These are phyloP conservation scores for Pochonia chlamydosporia DNA, from an alignment of 2,329 filamentous ascomycete genomes.

Conservation along the genomic window DNA sequence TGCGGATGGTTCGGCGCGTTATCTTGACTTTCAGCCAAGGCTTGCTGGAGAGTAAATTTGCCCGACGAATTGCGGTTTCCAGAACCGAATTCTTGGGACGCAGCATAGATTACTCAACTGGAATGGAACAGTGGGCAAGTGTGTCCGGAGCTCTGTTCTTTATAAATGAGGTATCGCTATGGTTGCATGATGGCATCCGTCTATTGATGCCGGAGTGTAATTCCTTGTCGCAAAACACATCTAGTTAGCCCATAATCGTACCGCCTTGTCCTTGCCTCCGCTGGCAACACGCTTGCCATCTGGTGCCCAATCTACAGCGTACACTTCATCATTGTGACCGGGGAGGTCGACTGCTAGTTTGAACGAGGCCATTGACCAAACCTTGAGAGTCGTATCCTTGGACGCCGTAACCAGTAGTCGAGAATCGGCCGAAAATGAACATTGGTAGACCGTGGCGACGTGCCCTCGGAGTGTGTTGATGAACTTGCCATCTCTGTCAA, in stretches of 20 bases:
- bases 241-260: slow-evolving; percentile 61
- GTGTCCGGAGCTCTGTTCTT: too few species aligned
- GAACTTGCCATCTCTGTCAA: slow-evolving; percentile 61
- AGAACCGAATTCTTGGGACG: too few species aligned
- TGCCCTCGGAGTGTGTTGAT: slow-evolving; percentile 84
- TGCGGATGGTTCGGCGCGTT: too few species aligned
- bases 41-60: too few species aligned
- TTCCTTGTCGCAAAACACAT: background rate
- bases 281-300: slow-evolving; percentile 86
- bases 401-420: slow-evolving; percentile 80
- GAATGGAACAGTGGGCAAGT: too few species aligned
- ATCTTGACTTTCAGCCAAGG: too few species aligned
- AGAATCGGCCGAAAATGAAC: slow-evolving; percentile 86
- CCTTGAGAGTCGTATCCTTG: slow-evolving; percentile 90
- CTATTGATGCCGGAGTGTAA: background rate
- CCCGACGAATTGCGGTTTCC: too few species aligned
- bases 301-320: slow-evolving; percentile 90
- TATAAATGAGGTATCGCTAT: background rate
- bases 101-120: too few species aligned
- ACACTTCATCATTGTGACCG: slow-evolving; percentile 89
- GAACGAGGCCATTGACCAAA: slow-evolving; percentile 84
- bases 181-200: background rate
- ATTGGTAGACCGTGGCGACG: slow-evolving; percentile 85
- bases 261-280: slow-evolving; percentile 85
- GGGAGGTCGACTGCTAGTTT: slow-evolving; percentile 78